These are phyloP conservation scores for Phalaenopsis aphrodite DNA, from an alignment of 106 monocot genomes.

Conservation along the genomic window DNA sequence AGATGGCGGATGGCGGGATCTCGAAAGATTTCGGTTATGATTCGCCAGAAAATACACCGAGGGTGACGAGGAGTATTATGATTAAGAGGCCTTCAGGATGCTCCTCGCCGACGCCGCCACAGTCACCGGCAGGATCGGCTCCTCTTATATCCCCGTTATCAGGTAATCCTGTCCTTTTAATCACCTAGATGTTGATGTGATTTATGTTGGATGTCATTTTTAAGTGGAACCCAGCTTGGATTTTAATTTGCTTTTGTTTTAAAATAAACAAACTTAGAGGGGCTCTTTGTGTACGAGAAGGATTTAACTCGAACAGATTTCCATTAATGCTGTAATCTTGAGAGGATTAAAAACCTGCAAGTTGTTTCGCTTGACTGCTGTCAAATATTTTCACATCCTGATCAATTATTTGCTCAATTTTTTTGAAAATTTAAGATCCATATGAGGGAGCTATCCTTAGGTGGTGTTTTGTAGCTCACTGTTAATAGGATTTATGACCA, in stretches of 20 bases:
- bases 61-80: slow-evolving; percentile 93
- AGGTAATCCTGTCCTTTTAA: slow-evolving; percentile 23
- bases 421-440: too few species aligned
- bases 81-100: slow-evolving; percentile 71
- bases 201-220: background rate
- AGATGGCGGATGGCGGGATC: slow-evolving; percentile 3
- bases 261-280: background rate
- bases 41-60: slow-evolving; percentile 25
- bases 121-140: slow-evolving; percentile 47
- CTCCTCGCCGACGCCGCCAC: slow-evolving; percentile 59
- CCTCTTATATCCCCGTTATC: slow-evolving; percentile 80
- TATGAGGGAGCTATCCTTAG: too few species aligned
- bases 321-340: too few species aligned
- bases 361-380: too few species aligned
- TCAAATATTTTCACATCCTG: too few species aligned
- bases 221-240: background rate
- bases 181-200: background rate
- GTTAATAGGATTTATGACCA: too few species aligned
- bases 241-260: background rate
- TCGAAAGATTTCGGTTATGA: background rate
- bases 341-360: too few species aligned
- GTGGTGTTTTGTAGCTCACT: too few species aligned
- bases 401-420: too few species aligned
- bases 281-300: too few species aligned
- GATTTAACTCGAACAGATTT: too few species aligned